phyloP scores from a whole-genome alignment of 2,329 filamentous ascomycete species.

The Helicocarpus griseus region DNA sequence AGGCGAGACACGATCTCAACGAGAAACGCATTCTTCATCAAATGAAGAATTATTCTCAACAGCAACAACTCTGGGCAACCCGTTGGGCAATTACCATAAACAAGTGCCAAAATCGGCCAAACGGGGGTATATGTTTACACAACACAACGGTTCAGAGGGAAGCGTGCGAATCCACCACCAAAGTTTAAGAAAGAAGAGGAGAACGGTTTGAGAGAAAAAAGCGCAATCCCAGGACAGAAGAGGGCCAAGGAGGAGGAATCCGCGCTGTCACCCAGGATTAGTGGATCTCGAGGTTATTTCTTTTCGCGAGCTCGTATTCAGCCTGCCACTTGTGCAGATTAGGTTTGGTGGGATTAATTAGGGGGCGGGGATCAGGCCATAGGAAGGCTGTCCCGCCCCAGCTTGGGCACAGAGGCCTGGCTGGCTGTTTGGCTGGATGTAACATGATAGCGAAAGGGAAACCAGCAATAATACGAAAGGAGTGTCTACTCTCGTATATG shows the following conservation, averaged over 20 bases:
- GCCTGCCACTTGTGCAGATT: neutral
- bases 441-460: too few species aligned
- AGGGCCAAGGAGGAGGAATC: neutral
- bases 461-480: too few species aligned
- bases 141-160: neutral
- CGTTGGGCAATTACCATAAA: too few species aligned
- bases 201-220: neutral
- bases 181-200: neutral
- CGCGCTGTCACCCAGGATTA: neutral
- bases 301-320: neutral
- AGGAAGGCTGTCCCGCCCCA: neutral
- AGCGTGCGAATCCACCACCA: neutral
- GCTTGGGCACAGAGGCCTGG: neutral
- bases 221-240: neutral
- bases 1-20: neutral
- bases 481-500: too few species aligned
- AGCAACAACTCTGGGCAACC: too few species aligned
- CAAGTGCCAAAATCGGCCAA: neutral
- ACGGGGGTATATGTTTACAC: neutral
- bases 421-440: too few species aligned
- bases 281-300: neutral
- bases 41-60: neutral
- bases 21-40: slow-evolving; percentile 1
- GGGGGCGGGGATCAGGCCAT: neutral
- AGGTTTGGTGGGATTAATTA: neutral